A percentile compares a stretch with the other conserved stretches of the same genome.
phyloP scores from a whole-genome alignment of 2,329 filamentous ascomycete genomes.

The Ophiosphaerella narmari region DNA sequence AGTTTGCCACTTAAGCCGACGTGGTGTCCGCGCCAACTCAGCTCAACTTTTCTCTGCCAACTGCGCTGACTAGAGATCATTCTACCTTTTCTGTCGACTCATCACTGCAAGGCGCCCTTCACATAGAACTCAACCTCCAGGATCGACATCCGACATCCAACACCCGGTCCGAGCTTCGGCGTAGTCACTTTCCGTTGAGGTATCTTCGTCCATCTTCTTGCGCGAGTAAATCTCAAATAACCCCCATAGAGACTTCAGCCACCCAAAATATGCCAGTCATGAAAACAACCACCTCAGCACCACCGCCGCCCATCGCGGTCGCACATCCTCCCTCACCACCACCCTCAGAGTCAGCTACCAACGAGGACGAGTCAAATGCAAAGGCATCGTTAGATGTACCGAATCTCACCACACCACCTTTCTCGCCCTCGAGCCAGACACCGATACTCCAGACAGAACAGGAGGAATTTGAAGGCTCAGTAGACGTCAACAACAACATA shows the following conservation, averaged over 20 bases:
- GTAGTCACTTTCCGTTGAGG: slow-evolving; percentile 21
- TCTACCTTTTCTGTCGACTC: slow-evolving; percentile 6
- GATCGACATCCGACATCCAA: slow-evolving; percentile 18
- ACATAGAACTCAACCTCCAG: neutral
- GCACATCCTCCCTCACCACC: slow-evolving; percentile 31
- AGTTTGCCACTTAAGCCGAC: neutral
- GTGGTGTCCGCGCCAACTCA: neutral
- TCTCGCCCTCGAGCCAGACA: slow-evolving; percentile 40
- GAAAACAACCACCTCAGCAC: slow-evolving; percentile 14
- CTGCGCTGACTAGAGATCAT: slow-evolving; percentile 1
- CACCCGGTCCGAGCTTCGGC: slow-evolving; percentile 23
- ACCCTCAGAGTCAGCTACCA: slow-evolving; percentile 24
- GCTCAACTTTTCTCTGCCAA: neutral
- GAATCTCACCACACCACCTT: slow-evolving; percentile 29
- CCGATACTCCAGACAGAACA: slow-evolving; percentile 37
- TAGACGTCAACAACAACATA: slow-evolving; percentile 45
- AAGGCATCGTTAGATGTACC: slow-evolving; percentile 21
- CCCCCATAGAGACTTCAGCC: slow-evolving; percentile 24
- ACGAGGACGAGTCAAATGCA: slow-evolving; percentile 14
- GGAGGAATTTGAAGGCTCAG: slow-evolving; percentile 40
- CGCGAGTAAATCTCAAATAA: neutral
- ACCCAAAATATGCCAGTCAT: neutral
- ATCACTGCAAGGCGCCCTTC: slow-evolving; percentile 9
- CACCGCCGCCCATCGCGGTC: slow-evolving; percentile 14
- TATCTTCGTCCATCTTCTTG: too few relatives aligned